Evolutionary conservation across 352 stramenopile genomes (phyloP).

Genomic region (Globisporangium apiculatum): DNA sequence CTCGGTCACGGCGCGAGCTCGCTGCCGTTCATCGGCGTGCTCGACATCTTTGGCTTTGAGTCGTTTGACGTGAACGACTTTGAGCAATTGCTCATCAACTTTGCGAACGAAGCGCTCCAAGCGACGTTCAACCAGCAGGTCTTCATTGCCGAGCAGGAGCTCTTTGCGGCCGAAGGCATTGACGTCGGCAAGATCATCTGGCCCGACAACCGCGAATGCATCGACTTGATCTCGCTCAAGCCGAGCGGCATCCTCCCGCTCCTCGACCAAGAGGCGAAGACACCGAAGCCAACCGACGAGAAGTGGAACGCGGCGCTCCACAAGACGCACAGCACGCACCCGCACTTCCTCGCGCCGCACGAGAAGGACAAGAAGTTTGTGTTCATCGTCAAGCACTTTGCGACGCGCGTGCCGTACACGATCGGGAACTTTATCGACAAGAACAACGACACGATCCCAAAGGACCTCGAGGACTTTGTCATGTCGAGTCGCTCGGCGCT

Average conservation of each 20-base stretch:
- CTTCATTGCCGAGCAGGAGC: slow-evolving; percentile 81
- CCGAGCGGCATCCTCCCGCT: slow-evolving; percentile 76
- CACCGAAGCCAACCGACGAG: slow-evolving; percentile 73
- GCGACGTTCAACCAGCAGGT: slow-evolving; percentile 88
- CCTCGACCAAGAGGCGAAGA: slow-evolving; percentile 75
- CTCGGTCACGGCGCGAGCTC: slow-evolving; percentile 68
- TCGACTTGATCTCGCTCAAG: slow-evolving; percentile 77
- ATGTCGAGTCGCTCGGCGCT: slow-evolving; percentile 68
- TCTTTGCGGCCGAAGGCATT: slow-evolving; percentile 77
- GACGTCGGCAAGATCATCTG: slow-evolving; percentile 78
- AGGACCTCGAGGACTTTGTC: slow-evolving; percentile 88
- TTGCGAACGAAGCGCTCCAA: slow-evolving; percentile 85
- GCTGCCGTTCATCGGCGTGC: slow-evolving; percentile 88
- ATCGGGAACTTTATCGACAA: slow-evolving; percentile 95
- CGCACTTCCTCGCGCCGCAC: slow-evolving; percentile 71
- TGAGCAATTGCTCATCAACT: slow-evolving; percentile 89
- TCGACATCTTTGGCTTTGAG: slow-evolving; percentile 98
- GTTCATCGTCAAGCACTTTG: slow-evolving; percentile 96
- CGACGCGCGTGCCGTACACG: slow-evolving; percentile 92
- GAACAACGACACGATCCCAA: slow-evolving; percentile 94
- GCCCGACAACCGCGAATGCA: slow-evolving; percentile 82
- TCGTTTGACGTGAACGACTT: slow-evolving; percentile 93
- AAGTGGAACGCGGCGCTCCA: slow-evolving; percentile 83
- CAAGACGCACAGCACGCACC: slow-evolving; percentile 63
- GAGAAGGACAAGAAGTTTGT: slow-evolving; percentile 89